Conservation (phyloP, 305 asterid genomes). For the Lippia alba region DNA sequence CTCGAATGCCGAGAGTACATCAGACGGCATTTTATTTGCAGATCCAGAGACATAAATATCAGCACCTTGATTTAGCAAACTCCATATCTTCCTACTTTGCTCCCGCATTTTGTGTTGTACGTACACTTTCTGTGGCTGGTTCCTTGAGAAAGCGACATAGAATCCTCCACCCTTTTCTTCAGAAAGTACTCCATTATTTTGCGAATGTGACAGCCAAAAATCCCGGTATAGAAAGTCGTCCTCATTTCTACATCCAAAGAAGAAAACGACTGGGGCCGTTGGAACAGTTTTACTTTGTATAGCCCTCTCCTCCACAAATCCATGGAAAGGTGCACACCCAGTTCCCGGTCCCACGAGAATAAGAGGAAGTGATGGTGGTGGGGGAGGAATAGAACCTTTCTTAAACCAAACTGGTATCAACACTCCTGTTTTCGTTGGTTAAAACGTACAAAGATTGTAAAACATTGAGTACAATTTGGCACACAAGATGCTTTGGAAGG, state of each 20-base stretch:
- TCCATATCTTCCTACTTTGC: conserved; percentile 71
- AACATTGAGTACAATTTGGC: conserved; percentile 7
- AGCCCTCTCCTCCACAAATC: conserved; percentile 85
- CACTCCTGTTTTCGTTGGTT: conserved; percentile 50
- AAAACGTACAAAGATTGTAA: neutral
- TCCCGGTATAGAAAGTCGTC: conserved; percentile 78
- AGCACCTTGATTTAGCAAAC: conserved; percentile 74
- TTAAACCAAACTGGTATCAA: conserved; percentile 78
- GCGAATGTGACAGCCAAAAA: conserved; percentile 77
- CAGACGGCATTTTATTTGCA: conserved; percentile 89
- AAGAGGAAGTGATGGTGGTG: conserved; percentile 79
- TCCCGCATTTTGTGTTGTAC: conserved; percentile 89
- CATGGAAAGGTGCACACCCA: conserved; percentile 95
- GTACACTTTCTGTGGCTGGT: conserved; percentile 79
- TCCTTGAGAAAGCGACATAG: conserved; percentile 83
- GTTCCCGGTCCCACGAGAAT: conserved; percentile 95
- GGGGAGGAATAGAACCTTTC: conserved; percentile 83
- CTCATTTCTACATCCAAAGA: conserved; percentile 85
- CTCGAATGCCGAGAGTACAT: conserved; percentile 76
- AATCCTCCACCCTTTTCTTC: conserved; percentile 92
- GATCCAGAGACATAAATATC: conserved; percentile 92
- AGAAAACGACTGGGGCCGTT: conserved; percentile 77
- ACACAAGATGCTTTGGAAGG: neutral
- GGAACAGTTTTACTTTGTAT: conserved; percentile 60
- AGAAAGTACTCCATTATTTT: conserved; percentile 67